phyloP scores from a whole-genome alignment of 1,139 yeast species.

The Hyphopichia buzzinii region DNA sequence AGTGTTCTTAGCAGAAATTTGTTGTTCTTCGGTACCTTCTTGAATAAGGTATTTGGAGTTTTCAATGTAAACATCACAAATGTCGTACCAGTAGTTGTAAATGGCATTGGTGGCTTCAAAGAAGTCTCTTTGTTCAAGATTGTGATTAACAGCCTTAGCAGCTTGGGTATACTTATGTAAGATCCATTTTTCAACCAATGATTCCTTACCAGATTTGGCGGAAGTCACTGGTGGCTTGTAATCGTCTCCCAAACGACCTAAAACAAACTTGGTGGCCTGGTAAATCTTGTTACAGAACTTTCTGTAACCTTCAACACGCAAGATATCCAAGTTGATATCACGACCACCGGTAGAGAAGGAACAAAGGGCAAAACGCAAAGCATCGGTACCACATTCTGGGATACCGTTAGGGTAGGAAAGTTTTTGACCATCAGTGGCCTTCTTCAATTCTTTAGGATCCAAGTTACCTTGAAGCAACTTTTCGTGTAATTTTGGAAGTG shows the following conservation, averaged over 20 bases:
- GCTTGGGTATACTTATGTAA: conserved; percentile 79
- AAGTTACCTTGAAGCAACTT: conserved; percentile 79
- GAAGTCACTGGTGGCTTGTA: conserved; percentile 72
- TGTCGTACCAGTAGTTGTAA: conserved; percentile 93
- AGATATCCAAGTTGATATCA: conserved; percentile 92
- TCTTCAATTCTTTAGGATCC: conserved; percentile 84
- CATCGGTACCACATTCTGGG: conserved; percentile 99
- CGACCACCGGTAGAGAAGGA: conserved; percentile 99
- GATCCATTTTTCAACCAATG: conserved; percentile 96
- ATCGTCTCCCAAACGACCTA: conserved; percentile 88
- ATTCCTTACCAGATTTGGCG: conserved; percentile 72
- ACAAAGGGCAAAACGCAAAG: conserved; percentile 95
- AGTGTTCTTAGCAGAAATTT: conserved; percentile 89
- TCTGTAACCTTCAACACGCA: conserved; percentile 98
- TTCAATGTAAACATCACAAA: conserved; percentile 97
- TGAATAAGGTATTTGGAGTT: conserved; percentile 90
- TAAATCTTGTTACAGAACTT: conserved; percentile 99
- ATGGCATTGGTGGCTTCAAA: conserved; percentile 82
- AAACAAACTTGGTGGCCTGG: conserved; percentile 96
- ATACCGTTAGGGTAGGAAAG: conserved; percentile 94
- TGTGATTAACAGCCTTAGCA: conserved; percentile 60
- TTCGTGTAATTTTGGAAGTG: conserved; percentile 75
- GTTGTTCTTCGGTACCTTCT: conserved; percentile 84
- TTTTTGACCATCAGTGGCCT: conserved; percentile 86
- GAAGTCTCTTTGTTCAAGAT: conserved; percentile 83